These are phyloP conservation scores for Diaporthe eres DNA, from an alignment of 2,329 filamentous ascomycete species.

Conservation along the genomic window DNA sequence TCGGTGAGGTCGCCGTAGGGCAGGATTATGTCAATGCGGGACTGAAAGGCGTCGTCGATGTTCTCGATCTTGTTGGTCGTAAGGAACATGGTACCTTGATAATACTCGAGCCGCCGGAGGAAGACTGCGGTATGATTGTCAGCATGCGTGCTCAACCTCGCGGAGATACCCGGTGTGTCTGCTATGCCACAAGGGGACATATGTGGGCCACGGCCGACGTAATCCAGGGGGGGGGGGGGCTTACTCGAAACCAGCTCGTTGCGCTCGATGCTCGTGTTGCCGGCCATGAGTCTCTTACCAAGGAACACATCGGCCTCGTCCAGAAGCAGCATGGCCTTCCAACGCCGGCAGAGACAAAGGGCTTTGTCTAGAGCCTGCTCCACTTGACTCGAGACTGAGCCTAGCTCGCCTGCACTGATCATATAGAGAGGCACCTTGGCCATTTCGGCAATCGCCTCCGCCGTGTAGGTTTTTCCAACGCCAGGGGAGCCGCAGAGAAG, in stretches of 20 bases:
- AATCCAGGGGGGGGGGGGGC: too few species aligned
- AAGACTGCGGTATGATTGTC: conserved; percentile 43
- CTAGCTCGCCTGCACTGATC: conserved; percentile 57
- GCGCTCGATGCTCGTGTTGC: conserved; percentile 48
- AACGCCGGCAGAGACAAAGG: conserved; percentile 54
- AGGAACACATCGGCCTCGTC: conserved; percentile 62
- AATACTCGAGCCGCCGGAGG: conserved; percentile 53
- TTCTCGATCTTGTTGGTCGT: conserved; percentile 54
- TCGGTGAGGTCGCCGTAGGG: conserved; percentile 50
- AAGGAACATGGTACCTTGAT: conserved; percentile 54
- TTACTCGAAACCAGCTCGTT: conserved; percentile 54
- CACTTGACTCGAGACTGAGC: conserved; percentile 50
- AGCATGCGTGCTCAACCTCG: too few species aligned
- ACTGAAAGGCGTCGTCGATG: conserved; percentile 55
- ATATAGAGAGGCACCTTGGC: conserved; percentile 55
- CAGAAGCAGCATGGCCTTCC: conserved; percentile 59
- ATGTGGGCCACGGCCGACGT: too few species aligned
- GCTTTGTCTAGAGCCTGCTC: conserved; percentile 52
- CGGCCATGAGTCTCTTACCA: conserved; percentile 49
- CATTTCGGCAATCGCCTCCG: conserved; percentile 53
- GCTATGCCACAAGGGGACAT: too few species aligned
- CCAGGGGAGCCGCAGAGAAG: conserved; percentile 30
- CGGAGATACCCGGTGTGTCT: too few species aligned
- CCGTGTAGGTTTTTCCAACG: conserved; percentile 33
- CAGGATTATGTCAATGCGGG: conserved; percentile 52